phyloP scores from a whole-genome alignment of 345 rosid species.

The Brassica cretica region DNA sequence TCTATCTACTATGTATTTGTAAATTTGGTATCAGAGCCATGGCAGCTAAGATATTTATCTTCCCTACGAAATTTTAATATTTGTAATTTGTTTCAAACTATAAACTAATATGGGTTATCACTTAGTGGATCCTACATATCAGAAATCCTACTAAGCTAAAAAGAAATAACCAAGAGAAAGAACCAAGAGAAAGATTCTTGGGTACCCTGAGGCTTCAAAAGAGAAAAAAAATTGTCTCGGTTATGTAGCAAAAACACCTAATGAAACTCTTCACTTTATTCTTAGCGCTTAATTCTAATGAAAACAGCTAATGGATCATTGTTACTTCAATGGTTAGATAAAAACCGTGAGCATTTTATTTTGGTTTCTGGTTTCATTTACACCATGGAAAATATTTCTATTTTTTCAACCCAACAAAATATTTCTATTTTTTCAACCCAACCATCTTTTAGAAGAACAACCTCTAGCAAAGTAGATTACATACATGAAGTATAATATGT shows the following conservation, averaged over 20 bases:
- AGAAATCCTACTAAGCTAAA: neutral
- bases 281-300: neutral
- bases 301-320: neutral
- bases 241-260: neutral
- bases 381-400: neutral
- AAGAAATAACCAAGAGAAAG: neutral
- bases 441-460: neutral
- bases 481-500: no score
- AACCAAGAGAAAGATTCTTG: neutral
- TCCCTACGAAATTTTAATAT: no score
- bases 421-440: neutral
- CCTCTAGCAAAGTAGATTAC: neutral
- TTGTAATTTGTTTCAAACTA: no score
- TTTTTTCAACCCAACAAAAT: neutral
- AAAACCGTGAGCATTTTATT: neutral
- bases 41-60: no score
- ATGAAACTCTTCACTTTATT: neutral
- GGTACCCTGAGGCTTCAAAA: neutral
- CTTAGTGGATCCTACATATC: neutral
- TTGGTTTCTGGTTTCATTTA: neutral
- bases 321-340: neutral
- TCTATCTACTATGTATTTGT: no score
- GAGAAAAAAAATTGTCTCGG: neutral
- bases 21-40: no score
- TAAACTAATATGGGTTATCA: neutral